Evolutionary conservation across 106 monocot species (phyloP).

Genomic region (Dioscorea zingiberensis): DNA sequence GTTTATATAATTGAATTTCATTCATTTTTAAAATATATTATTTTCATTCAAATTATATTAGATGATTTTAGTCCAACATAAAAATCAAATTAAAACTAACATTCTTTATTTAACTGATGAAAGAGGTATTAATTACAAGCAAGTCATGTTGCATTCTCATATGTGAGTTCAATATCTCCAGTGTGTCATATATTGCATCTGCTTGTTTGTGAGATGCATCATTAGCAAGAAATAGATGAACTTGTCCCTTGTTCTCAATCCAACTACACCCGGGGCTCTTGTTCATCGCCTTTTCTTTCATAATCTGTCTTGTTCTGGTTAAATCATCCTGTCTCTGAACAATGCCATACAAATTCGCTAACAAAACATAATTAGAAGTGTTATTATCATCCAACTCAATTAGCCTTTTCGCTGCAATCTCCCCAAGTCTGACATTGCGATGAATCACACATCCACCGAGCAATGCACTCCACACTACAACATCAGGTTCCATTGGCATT

Average conservation of each 20-base stretch:
- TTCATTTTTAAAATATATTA: no score
- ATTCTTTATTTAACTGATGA: no score
- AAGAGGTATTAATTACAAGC: background rate
- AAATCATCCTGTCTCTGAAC: conserved; percentile 24
- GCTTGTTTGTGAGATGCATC: conserved; percentile 31
- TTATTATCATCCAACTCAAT: conserved; percentile 36
- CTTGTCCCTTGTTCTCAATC: conserved; percentile 32
- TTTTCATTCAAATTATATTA: no score
- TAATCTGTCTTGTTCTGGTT: conserved; percentile 18
- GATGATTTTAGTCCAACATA: no score
- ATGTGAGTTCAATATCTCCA: conserved; percentile 17
- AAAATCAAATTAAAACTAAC: no score
- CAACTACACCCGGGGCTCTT: conserved; percentile 57
- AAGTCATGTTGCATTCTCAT: conserved; percentile 17
- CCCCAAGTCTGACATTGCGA: conserved; percentile 29
- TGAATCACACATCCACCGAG: conserved; percentile 41
- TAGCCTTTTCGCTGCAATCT: conserved; percentile 31
- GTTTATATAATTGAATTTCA: no score
- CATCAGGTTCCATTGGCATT: conserved; percentile 57
- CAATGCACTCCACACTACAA: conserved; percentile 47
- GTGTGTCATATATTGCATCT: conserved; percentile 23
- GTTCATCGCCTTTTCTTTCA: conserved; percentile 24
- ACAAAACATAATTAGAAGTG: conserved; percentile 31
- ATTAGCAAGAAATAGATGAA: conserved; percentile 47
- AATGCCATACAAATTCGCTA: conserved; percentile 46